Evolutionary conservation across 2,329 filamentous ascomycete species (phyloP).

Genomic region (Pseudogymnoascus sp.): DNA sequence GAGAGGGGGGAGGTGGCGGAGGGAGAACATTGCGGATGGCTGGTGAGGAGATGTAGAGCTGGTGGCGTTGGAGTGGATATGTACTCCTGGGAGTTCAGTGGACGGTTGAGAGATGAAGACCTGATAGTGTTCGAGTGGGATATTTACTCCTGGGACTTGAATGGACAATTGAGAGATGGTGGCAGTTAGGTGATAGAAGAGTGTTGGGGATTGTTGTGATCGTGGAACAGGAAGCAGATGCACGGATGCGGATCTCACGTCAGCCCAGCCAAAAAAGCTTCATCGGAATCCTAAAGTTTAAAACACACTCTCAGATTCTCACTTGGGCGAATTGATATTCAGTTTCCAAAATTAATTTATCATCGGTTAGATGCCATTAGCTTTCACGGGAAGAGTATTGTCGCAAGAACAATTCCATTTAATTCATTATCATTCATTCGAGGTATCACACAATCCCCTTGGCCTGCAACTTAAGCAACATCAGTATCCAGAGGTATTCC

Average conservation of each 20-base stretch:
- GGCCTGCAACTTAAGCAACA: neutral
- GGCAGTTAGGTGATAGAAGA: neutral
- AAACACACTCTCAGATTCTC: neutral
- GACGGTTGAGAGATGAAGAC: neutral
- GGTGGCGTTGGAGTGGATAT: neutral
- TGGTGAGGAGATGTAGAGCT: neutral
- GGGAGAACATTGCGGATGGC: neutral
- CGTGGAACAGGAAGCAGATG: neutral
- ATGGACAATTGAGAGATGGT: neutral
- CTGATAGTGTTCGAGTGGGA: too few relatives aligned
- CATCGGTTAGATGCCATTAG: neutral
- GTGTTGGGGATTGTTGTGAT: neutral
- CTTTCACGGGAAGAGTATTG: neutral
- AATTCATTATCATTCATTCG: slow-evolving; percentile 1
- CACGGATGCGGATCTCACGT: neutral
- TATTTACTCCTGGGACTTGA: too few relatives aligned
- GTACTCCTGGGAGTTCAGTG: neutral
- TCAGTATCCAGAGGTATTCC: slow-evolving; percentile 3
- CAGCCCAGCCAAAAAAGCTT: neutral
- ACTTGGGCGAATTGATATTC: neutral
- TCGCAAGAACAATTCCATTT: neutral
- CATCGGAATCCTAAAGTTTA: neutral
- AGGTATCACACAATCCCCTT: neutral
- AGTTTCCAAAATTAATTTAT: neutral
- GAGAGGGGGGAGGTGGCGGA: neutral